phyloP scores from a whole-genome alignment of 768 basidiomycete genomes.

The Lentinula detonsa region DNA sequence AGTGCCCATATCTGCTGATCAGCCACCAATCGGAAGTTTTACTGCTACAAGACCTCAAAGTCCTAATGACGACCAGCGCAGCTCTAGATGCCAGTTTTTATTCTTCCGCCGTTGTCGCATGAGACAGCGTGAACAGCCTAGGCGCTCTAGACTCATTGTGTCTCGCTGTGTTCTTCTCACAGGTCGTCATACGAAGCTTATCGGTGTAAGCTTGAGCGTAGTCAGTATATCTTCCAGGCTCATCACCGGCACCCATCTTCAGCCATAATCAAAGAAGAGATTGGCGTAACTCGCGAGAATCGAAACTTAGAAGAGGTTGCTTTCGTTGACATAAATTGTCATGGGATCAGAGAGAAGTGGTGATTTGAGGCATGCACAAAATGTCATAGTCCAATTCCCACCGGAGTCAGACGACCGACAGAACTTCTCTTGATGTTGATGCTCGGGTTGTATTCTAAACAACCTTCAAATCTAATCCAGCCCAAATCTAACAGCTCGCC shows the following conservation, averaged over 20 bases:
- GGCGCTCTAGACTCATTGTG: neutral
- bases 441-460: neutral
- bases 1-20: neutral
- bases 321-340: neutral
- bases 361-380: neutral
- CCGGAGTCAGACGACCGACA: neutral
- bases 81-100: neutral
- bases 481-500: neutral
- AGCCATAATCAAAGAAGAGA: neutral
- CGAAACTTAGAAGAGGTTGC: neutral
- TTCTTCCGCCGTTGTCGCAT: neutral
- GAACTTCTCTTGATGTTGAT: neutral
- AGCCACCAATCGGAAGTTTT: neutral
- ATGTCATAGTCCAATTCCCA: neutral
- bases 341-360: neutral
- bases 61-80: neutral
- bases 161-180: neutral
- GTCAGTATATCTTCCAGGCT: neutral
- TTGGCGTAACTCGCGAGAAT: neutral
- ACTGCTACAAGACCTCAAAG: neutral
- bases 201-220: neutral
- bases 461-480: neutral
- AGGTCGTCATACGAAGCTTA: neutral
- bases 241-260: neutral
- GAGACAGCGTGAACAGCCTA: neutral